Evolutionary conservation across 495 filamentous ascomycete genomes (phyloP), one percentile per base, ranked within the genome.

Genomic region (Penicillium paxilli): DNA sequence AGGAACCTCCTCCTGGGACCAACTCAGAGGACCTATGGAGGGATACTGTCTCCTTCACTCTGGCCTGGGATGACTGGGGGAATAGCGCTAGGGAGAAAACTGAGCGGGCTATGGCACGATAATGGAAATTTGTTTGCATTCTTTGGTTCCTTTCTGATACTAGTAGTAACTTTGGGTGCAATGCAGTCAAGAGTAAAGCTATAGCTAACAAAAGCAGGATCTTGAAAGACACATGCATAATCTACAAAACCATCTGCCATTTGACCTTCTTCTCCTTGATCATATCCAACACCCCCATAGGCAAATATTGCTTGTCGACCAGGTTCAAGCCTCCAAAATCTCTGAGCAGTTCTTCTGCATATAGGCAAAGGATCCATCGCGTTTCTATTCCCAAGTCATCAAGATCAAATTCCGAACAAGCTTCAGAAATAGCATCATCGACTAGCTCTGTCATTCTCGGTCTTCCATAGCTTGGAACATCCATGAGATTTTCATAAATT

Each of bases 241-340:
- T 22, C 52, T 52, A 68, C 12, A 68, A 44, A n/a, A 66, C 65
- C 65, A 66, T 66, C 58, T 82, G 76, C 82, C 82, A 85, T 47
- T 60, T 74, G 33, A 85, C 77, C 61, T 71, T 77, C 62, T 79
- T 78, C 30, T 72, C 74, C 59, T 74, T 75, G 57, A 85, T 69
- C 72, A 82, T 75, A 17, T 59, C 66, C 55, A 84, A 58, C 25
- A 85, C 58, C 1, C 83, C 80, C 30, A 82, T 68, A 0, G 82
- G 81, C 54, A 86, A 63, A 50, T 82, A 74, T 30, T 73, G 73
- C 54, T 75, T 69, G 33, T 85, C 83, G 17, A 81, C 79, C 44
- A 86, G 62, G 28, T 60, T 70, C 60, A 82, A 52, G 2, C 80
- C 79, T 7, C 81, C 81, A 59, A 75, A 83, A 9, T 65, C 52